Conservation (phyloP, 345 rosid genomes). For the Toxicodendron radicans region DNA sequence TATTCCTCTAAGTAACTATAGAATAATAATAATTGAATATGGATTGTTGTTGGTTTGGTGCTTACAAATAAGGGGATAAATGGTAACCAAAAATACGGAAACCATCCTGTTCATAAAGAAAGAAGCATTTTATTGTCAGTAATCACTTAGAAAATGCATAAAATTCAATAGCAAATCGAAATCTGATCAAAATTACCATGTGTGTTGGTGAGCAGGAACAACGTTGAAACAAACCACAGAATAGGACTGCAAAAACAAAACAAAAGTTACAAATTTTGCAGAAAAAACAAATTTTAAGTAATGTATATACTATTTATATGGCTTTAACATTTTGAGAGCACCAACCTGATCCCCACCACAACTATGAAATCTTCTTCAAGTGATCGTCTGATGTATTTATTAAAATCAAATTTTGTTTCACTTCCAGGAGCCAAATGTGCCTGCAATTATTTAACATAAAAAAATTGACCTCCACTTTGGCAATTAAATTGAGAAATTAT, state of each 20-base stretch:
- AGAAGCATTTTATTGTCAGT: background rate
- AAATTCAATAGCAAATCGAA: background rate
- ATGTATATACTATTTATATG: background rate
- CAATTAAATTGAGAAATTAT: background rate
- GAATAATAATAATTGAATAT: background rate
- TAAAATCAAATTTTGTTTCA: constrained; percentile 70
- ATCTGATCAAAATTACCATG: constrained; percentile 44
- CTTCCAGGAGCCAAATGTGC: constrained; percentile 88
- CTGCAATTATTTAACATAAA: constrained; percentile 37
- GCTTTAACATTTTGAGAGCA: background rate
- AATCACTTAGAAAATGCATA: background rate
- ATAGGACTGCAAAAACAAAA: constrained; percentile 55
- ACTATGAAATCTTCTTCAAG: constrained; percentile 84
- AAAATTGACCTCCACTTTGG: background rate
- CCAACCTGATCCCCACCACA: constrained; percentile 84
- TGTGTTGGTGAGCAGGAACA: constrained; percentile 72
- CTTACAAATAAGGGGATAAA: constrained; percentile 85
- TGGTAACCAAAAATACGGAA: constrained; percentile 76
- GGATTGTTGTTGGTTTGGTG: background rate
- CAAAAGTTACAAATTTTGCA: background rate
- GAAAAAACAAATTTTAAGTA: background rate
- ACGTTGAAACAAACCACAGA: constrained; percentile 72
- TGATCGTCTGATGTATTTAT: constrained; percentile 78
- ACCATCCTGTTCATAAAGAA: constrained; percentile 50
- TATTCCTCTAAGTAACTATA: background rate